Base-by-base conservation (phyloP, 2,329 filamentous ascomycete genomes). In the Sporothrix phasma region DNA sequence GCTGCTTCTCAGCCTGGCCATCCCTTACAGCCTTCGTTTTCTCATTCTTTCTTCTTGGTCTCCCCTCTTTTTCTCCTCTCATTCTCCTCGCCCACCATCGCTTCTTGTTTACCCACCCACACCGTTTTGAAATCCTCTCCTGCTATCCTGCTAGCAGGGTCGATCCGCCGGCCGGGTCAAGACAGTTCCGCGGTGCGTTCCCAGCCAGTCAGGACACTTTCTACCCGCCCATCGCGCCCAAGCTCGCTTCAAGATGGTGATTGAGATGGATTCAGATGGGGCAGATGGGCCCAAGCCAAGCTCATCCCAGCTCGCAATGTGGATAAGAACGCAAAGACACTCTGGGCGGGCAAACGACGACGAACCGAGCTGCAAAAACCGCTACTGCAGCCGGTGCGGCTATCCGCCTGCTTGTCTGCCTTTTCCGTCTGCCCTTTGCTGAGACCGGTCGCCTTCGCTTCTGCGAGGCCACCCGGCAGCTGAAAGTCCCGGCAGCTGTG, bases 121-220 rank as follows among this genome's bases (percentile, higher is more conserved):
- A 56, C 51, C 31, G 24, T 11, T 3, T 17, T 39, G 34, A 31
- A 31, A 29, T 58, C 54, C 17, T 29, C 56, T n/a, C n/a, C n/a
- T n/a, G n/a, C n/a, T n/a, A 59, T 59, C 56, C 39, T n/a, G 37
- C 54, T 59, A 45, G 39, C 56, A 45, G 31, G 8, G 56, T 24
- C 39, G 56, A 59, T 59, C 56, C 56, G 56, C 37, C 37, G 37
- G 39, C 56, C 37, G 37, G 29, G 22, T 15, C 56, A 24, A 60
- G 56, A 60, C 39, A 24, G 56, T 61, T 61, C 58, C 58, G 58
- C 58, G 41, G 58, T 61, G 58, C 41, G 41, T 11, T 47, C 29
- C 43, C 19, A 61, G 56, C 56, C 56, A 59, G 56, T 59, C 41
- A 59, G 24, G 43, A 29, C 6, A 17, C 39, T 39, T 26, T 59